Evolutionary conservation across 78 protist species (phyloP).

Genomic region (Bodo saltans): DNA sequence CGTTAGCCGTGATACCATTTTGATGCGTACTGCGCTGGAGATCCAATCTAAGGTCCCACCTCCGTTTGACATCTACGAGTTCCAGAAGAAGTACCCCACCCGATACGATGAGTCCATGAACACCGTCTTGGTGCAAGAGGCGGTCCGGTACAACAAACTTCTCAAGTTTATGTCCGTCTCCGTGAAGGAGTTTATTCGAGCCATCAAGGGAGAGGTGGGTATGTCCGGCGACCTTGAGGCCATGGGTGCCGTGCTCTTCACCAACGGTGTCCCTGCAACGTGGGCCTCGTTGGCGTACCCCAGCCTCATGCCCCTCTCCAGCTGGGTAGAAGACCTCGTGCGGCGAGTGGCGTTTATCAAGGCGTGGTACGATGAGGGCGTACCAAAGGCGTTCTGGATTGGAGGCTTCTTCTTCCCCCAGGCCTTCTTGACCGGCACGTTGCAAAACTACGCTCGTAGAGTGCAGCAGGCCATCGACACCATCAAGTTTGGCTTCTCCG

Average conservation of each 20-base stretch:
- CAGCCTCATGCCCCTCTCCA: slow-evolving; percentile 64
- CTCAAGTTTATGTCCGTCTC: slow-evolving; percentile 26
- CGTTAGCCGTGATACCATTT: slow-evolving; percentile 23
- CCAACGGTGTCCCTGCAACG: slow-evolving; percentile 37
- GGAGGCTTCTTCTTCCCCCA: slow-evolving; percentile 86
- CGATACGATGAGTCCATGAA: slow-evolving; percentile 62
- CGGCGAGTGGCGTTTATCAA: slow-evolving; percentile 52
- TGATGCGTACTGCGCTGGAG: slow-evolving; percentile 27
- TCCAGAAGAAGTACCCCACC: slow-evolving; percentile 46
- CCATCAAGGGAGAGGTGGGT: slow-evolving; percentile 73
- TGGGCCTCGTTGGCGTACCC: slow-evolving; percentile 70
- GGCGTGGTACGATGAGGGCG: slow-evolving; percentile 51
- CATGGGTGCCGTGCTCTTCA: slow-evolving; percentile 36
- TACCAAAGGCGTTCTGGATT: slow-evolving; percentile 63
- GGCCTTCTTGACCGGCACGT: slow-evolving; percentile 81
- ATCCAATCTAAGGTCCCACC: slow-evolving; percentile 40
- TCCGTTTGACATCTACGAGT: slow-evolving; percentile 18
- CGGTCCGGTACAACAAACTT: slow-evolving; percentile 70
- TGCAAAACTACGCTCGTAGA: slow-evolving; percentile 76
- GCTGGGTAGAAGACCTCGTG: slow-evolving; percentile 73
- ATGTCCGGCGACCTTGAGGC: slow-evolving; percentile 62
- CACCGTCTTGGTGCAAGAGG: slow-evolving; percentile 75
- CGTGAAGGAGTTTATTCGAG: slow-evolving; percentile 55
- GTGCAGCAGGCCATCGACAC: slow-evolving; percentile 63
- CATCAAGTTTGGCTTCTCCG: slow-evolving; percentile 35